phyloP scores from a whole-genome alignment of 2,329 filamentous ascomycete species.

The Rhynchosporium graminicola region DNA sequence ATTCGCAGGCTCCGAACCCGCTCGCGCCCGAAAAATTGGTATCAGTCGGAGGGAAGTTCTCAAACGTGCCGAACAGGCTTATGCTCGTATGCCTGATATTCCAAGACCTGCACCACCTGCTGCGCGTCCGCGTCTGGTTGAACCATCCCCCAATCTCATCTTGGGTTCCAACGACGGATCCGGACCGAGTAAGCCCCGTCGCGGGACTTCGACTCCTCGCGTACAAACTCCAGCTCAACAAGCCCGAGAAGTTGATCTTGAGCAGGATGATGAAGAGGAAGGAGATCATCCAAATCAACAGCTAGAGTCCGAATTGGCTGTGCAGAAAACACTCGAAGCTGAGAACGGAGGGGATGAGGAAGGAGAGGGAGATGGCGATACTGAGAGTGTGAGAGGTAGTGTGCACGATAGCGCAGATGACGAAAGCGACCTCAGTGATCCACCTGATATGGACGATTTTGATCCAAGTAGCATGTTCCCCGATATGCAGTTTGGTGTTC shows the following conservation, averaged over 20 bases:
- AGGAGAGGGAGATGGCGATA: background rate
- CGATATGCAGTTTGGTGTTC: no score
- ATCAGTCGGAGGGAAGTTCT: slow-evolving; percentile 51
- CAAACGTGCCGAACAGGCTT: slow-evolving; percentile 61
- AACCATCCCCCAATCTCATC: slow-evolving; percentile 43
- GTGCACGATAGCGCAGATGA: slow-evolving; percentile 55
- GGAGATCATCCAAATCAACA: slow-evolving; percentile 38
- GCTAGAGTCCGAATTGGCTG: slow-evolving; percentile 2
- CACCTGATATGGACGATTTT: slow-evolving; percentile 42
- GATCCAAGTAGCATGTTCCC: slow-evolving; percentile 21
- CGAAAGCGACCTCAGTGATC: slow-evolving; percentile 55
- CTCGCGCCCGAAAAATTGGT: slow-evolving; percentile 35
- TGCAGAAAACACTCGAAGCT: slow-evolving; percentile 1
- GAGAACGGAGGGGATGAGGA: background rate
- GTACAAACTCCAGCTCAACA: slow-evolving; percentile 35
- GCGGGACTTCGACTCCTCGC: slow-evolving; percentile 15
- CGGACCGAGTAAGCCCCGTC: background rate
- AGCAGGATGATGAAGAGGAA: slow-evolving; percentile 41
- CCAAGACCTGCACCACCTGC: slow-evolving; percentile 39
- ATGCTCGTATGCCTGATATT: slow-evolving; percentile 45
- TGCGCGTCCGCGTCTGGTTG: slow-evolving; percentile 33
- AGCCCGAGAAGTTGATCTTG: slow-evolving; percentile 40
- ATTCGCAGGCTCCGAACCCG: slow-evolving; percentile 31
- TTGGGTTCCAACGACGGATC: slow-evolving; percentile 40
- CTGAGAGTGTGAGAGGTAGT: slow-evolving; percentile 42